Base-by-base conservation (phyloP, 805 yeast species). In the Metschnikowia colocasiae region DNA sequence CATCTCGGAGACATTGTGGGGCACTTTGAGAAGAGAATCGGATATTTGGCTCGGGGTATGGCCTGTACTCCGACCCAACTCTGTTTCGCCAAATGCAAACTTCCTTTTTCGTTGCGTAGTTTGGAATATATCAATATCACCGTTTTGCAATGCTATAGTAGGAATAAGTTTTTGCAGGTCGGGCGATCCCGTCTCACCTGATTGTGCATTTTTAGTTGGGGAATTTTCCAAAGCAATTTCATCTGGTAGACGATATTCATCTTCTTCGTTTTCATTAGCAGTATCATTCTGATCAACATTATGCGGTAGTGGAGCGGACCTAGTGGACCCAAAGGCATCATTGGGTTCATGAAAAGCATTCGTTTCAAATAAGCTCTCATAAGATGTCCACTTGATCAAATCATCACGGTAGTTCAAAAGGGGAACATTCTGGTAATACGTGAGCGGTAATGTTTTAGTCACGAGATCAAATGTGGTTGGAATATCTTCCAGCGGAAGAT, bases 401-500 rank as follows among this genome's bases (percentile, higher is more conserved):
- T 63, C 67, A 6, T 50, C 48, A 5, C 55, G 57, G 22, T 49
- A 53, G n/a, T 52, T 54, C 22, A 53, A 43, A 23, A 61, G 42
- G 7, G 56, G 51, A 12, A 51, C 50, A 2, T 50, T 40, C 23
- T 57, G 57, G 40, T 47, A 57, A 38, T 34, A 43, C 9, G 26
- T 36, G 10, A 52, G 29, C 4, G 45, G 43, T 2, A 54, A 50
- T 18, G 66, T 67, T 19, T 50, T 40, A 33, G 63, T 67, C 2
- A 68, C 60, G 23, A 60, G 43, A 22, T 63, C 61, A 44, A 63
- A 68, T 1, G 57, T 32, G 0, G 74, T 67, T 3, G 69, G 69
- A 27, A 59, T 56, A 2, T 45, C 31, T 2, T 47, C 43, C 3
- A 43, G 44, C 7, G 33, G 36, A 3, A 52, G 38, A 3, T n/a